These are phyloP conservation scores for Dryas integrifolia DNA, from an alignment of 331 rosid species.

Conservation along the genomic window DNA sequence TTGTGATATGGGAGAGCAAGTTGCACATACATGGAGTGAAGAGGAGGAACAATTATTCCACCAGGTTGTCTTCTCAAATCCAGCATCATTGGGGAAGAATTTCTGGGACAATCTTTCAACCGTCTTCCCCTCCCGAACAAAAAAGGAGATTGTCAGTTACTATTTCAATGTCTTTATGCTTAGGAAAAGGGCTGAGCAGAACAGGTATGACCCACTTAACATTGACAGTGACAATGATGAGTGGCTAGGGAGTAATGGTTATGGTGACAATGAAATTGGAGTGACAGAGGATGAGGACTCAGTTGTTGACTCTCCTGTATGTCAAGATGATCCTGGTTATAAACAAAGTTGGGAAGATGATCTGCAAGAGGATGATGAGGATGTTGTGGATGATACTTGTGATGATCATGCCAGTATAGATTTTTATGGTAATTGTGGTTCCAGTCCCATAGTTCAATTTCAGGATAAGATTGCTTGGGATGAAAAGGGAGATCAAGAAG, in stretches of 20 bases:
- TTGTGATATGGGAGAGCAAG: conserved; percentile 80
- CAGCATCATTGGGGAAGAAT: conserved; percentile 54
- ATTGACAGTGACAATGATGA: conserved; percentile 91
- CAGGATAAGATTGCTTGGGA: conserved; percentile 37
- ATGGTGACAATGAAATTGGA: conserved; percentile 47
- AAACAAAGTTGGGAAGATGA: conserved; percentile 28
- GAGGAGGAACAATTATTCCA: conserved; percentile 68
- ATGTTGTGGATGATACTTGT: conserved; percentile 30
- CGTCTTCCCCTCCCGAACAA: conserved; percentile 60
- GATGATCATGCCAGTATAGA: conserved; percentile 24
- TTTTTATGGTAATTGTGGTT: conserved; percentile 22
- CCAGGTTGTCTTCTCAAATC: conserved; percentile 64
- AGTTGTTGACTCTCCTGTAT: conserved; percentile 52
- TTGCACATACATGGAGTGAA: conserved; percentile 64
- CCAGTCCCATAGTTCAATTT: conserved; percentile 24
- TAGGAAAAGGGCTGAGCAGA: conserved; percentile 75
- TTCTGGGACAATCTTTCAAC: conserved; percentile 67
- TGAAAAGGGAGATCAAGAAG: conserved; percentile 43
- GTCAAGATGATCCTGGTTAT: conserved; percentile 31
- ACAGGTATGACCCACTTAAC: conserved; percentile 46
- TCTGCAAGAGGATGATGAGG: conserved; percentile 42
- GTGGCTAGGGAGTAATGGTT: conserved; percentile 58
- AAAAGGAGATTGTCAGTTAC: conserved; percentile 75
- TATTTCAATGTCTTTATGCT: conserved; percentile 90
- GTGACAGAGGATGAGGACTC: conserved; percentile 70